These are phyloP conservation scores for Diphasiastrum complanatum DNA, from an alignment of 83 land plant genomes.

Conservation along the genomic window DNA sequence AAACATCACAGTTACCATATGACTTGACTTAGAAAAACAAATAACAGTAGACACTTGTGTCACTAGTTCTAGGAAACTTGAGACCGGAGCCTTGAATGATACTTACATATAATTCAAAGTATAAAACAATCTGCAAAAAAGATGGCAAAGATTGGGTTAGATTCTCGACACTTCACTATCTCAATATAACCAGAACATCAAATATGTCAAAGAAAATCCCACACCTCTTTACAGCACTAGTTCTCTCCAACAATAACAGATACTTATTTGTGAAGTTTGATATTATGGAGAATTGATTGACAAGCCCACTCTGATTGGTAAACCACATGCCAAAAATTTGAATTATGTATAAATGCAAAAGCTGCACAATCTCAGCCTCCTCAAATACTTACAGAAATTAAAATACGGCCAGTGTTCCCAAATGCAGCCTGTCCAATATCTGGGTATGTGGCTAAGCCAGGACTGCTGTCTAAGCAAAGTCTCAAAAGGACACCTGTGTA, in stretches of 20 bases:
- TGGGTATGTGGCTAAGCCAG: constrained; percentile 62
- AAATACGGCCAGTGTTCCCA: constrained; percentile 65
- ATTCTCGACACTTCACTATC: too few relatives aligned
- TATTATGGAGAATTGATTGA: too few relatives aligned
- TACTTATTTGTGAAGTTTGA: background rate
- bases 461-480: constrained; percentile 64
- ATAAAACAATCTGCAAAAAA: constrained; percentile 42
- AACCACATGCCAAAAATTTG: too few relatives aligned
- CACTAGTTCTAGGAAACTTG: background rate
- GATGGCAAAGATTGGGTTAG: too few relatives aligned
- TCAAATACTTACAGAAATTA: constrained; percentile 55
- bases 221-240: too few relatives aligned
- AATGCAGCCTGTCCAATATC: constrained; percentile 93
- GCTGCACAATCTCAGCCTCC: too few relatives aligned
- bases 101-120: constrained; percentile 66
- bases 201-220: too few relatives aligned
- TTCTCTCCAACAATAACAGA: too few relatives aligned
- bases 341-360: too few relatives aligned
- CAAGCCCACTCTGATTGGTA: too few relatives aligned
- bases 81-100: background rate
- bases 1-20: background rate
- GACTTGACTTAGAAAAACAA: background rate
- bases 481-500: constrained; percentile 75
- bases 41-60: background rate
- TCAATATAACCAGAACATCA: too few relatives aligned